Base-by-base conservation (phyloP, 2,329 filamentous ascomycete species). In the Dothidotthia symphoricarpi region DNA sequence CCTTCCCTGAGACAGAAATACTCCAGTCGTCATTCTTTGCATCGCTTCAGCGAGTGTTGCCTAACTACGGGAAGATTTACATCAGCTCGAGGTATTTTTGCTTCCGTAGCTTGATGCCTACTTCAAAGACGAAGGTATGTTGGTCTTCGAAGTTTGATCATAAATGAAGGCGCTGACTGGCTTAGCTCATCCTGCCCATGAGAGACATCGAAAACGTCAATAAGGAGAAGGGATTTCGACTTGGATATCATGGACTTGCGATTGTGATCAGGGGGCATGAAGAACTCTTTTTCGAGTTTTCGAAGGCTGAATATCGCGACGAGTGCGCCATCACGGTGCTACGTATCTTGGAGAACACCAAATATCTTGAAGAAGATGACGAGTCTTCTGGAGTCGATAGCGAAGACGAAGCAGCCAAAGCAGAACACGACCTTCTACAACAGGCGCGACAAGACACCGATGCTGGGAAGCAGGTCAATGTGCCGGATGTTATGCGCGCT, bases 211-310 rank as follows among this genome's bases (percentile, higher is more conserved):
- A 96, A 64, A 97, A 89, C 46, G 88, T 89, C 6, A 83, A 91
- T 56, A 96, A 95, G 68, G 90, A 96, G 66, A 95, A 93, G 58
- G 91, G 93, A 0, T 97, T 96, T 60, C 81, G 90, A 1, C 86
- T 95, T 55, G 88, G 89, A 6, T 96, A 95, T 54, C 85, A 88
- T 14, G 93, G 90, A 4, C 76, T 98, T 27, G 88, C 95, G 0
- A 74, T 97, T n/a, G 86, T 95, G 4, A 94, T 98, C 48, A 83
- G 86, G 36, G 93, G 90, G 0, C 88, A 96, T 45, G 93, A 97
- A 63, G 93, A 97, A 66, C 71, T 98, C 1, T 97, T 97, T 66
- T 97, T 98, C 57, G 91, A 98, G 63, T 97, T 97, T 59, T 78
- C 80, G 35, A 78, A 83, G 31, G 73, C 78, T 1, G 89, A 89